Evolutionary conservation across 2,329 filamentous ascomycete genomes (phyloP).

Genomic region (Grosmannia penicillata): DNA sequence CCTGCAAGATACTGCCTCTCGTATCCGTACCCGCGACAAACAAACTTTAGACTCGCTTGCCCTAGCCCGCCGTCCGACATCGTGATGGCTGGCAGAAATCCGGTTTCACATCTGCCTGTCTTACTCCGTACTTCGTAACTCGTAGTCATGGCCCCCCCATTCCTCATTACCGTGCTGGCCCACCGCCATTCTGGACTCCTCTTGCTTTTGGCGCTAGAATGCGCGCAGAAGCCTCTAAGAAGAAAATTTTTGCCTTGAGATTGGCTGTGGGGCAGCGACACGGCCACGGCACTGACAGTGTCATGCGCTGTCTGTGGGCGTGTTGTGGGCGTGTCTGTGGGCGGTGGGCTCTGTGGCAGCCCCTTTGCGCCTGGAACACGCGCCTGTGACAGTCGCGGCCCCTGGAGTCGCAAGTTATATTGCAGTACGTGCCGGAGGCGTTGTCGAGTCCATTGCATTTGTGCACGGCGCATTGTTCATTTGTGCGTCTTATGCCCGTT

Average conservation of each 20-base stretch:
- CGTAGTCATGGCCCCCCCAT: too few species aligned
- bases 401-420: not conserved
- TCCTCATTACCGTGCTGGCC: not conserved
- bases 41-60: too few species aligned
- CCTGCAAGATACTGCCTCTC: too few species aligned
- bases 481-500: too few species aligned
- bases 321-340: not conserved
- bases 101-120: too few species aligned
- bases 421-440: not conserved
- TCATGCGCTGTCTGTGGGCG: too few species aligned
- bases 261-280: conserved; percentile 1
- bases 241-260: conserved; percentile 1
- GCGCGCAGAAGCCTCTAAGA: conserved; percentile 5
- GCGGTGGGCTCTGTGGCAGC: not conserved
- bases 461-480: too few species aligned
- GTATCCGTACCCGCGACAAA: too few species aligned
- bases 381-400: not conserved
- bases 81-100: too few species aligned
- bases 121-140: too few species aligned
- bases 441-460: not conserved
- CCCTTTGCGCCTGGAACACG: not conserved
- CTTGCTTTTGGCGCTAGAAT: conserved; percentile 7
- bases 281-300: not conserved
- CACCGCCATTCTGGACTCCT: too few species aligned
- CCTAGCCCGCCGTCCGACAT: too few species aligned